phyloP scores from a whole-genome alignment of 495 filamentous ascomycete genomes.

The Diplogelasinospora grovesii region DNA sequence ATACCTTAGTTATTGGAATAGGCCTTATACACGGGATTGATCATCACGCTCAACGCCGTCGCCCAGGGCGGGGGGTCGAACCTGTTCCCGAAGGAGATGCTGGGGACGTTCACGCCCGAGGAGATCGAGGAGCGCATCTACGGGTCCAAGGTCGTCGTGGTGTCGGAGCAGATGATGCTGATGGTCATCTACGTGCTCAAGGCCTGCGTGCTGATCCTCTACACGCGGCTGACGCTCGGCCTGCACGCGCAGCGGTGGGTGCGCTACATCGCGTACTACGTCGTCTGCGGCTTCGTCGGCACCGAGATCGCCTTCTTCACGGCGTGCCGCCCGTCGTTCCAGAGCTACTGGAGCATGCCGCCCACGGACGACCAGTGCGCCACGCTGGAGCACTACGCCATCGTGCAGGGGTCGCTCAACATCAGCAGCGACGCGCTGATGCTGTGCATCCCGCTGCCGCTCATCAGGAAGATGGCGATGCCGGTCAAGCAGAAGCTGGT shows the following conservation, averaged over 20 bases:
- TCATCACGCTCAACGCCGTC: slow-evolving; percentile 6
- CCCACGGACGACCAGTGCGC: slow-evolving; percentile 37
- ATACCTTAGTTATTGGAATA: too few species aligned
- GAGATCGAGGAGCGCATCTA: slow-evolving; percentile 22
- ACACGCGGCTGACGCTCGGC: slow-evolving; percentile 10
- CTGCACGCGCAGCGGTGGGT: too few species aligned
- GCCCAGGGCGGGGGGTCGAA: background rate
- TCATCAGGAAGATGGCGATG: slow-evolving; percentile 21
- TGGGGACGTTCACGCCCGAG: slow-evolving; percentile 17
- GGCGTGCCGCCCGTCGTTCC: slow-evolving; percentile 56
- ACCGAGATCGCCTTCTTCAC: slow-evolving; percentile 48
- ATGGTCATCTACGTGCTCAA: slow-evolving; percentile 13
- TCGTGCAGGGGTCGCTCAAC: slow-evolving; percentile 38
- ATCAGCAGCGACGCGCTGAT: slow-evolving; percentile 27
- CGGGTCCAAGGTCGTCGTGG: slow-evolving; percentile 34
- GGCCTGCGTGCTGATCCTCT: slow-evolving; percentile 14
- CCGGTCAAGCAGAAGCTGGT: slow-evolving; percentile 10
- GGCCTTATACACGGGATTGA: too few species aligned
- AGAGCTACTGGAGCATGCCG: slow-evolving; percentile 53
- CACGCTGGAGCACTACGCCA: slow-evolving; percentile 46
- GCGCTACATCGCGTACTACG: slow-evolving; percentile 10
- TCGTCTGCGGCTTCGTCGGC: slow-evolving; percentile 23
- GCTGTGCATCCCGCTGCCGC: slow-evolving; percentile 24
- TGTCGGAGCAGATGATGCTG: slow-evolving; percentile 27
- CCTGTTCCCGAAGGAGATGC: slow-evolving; percentile 19